Conservation (phyloP, 805 yeast species). For the Nakazawaea pomicola region DNA sequence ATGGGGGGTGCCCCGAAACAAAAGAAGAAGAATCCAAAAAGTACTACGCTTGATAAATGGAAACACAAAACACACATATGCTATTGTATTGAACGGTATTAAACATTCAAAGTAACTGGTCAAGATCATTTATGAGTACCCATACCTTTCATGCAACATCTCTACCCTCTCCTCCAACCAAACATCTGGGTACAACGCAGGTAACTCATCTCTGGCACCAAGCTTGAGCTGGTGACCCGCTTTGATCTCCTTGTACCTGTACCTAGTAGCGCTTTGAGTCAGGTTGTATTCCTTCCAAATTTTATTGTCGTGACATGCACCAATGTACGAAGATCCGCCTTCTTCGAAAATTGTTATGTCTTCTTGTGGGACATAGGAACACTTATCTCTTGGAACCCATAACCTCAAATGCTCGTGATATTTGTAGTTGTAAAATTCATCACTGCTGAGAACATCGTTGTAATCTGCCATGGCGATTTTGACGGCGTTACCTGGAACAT, state of each 20-base stretch:
- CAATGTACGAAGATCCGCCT: constrained; percentile 31
- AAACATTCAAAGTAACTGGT: too few relatives aligned
- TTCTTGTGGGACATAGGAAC: constrained; percentile 36
- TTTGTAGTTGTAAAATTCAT: constrained; percentile 22
- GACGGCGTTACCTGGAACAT: constrained; percentile 21
- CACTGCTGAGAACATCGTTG: constrained; percentile 20
- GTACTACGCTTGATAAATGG: too few relatives aligned
- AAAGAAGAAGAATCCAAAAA: too few relatives aligned
- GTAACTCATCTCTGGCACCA: constrained; percentile 21
- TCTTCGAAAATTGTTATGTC: constrained; percentile 29
- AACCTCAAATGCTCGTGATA: constrained; percentile 31
- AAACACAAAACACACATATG: too few relatives aligned
- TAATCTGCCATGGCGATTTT: constrained; percentile 19
- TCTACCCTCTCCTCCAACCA: constrained; percentile 20
- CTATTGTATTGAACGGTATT: too few relatives aligned
- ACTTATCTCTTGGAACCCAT: constrained; percentile 32
- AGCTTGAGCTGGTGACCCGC: constrained; percentile 15
- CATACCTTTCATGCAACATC: constrained; percentile 16
- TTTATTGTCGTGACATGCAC: constrained; percentile 34
- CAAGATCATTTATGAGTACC: constrained; percentile 14
- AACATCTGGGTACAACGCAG: constrained; percentile 21
- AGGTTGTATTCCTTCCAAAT: constrained; percentile 35
- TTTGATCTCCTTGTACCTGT: constrained; percentile 18
- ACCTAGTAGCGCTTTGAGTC: constrained; percentile 25
- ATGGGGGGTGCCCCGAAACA: too few relatives aligned